Evolutionary conservation across 345 rosid genomes (phyloP).

Genomic region (Eucalyptus brandiana): DNA sequence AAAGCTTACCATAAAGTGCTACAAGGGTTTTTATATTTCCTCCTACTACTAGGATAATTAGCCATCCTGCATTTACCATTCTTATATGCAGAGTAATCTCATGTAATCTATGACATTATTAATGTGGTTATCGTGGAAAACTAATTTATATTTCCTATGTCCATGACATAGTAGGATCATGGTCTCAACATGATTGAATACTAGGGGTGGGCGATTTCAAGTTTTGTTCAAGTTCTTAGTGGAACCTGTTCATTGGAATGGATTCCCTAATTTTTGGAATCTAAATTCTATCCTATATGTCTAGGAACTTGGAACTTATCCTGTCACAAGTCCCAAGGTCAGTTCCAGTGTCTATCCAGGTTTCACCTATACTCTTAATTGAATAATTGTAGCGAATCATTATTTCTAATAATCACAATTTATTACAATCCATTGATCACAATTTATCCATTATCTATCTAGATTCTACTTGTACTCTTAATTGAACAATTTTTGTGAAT

Average conservation of each 20-base stretch:
- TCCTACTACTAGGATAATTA: neutral
- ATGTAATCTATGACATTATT: neutral
- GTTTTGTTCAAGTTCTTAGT: too few relatives aligned
- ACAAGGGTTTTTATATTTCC: neutral
- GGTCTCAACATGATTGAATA: neutral
- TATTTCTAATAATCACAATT: fast-evolving
- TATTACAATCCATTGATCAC: neutral
- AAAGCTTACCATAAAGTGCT: neutral
- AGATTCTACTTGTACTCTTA: too few relatives aligned
- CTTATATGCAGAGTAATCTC: neutral
- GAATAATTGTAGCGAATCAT: neutral
- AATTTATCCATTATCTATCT: neutral
- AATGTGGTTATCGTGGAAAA: neutral
- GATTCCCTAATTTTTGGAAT: neutral
- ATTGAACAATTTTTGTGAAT: neutral
- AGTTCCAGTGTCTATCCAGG: fast-evolving
- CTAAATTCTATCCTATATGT: neutral
- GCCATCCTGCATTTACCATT: neutral
- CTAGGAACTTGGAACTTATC: neutral
- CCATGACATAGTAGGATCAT: neutral
- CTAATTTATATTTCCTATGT: neutral
- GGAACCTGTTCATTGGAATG: too few relatives aligned
- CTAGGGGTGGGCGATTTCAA: neutral
- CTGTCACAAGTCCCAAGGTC: fast-evolving
- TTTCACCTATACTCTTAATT: neutral